These are phyloP conservation scores for Ochromonadaceae sp. DNA, from an alignment of 352 stramenopile species.

Conservation along the genomic window DNA sequence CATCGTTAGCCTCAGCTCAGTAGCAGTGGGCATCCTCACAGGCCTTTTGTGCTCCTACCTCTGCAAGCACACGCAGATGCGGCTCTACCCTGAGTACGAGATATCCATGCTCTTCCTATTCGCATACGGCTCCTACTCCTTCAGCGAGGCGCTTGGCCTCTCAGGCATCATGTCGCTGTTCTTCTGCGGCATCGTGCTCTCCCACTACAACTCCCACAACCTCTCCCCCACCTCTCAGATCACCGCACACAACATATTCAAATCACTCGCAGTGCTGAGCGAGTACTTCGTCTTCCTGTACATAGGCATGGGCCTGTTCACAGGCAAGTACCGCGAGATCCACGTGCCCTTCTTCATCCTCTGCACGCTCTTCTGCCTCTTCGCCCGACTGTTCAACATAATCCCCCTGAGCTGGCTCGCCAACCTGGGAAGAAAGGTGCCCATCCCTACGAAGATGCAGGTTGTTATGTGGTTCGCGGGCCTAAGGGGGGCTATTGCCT, in stretches of 20 bases:
- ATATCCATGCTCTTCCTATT: slow-evolving; percentile 66
- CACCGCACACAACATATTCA: slow-evolving; percentile 64
- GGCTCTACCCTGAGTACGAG: slow-evolving; percentile 60
- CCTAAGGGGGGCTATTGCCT: slow-evolving; percentile 60
- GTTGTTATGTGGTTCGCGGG: slow-evolving; percentile 68
- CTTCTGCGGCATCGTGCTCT: slow-evolving; percentile 60
- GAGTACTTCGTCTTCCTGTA: slow-evolving; percentile 74
- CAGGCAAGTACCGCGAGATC: slow-evolving; percentile 40
- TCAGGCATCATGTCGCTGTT: slow-evolving; percentile 71
- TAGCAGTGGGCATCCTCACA: slow-evolving; percentile 48
- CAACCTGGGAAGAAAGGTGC: slow-evolving; percentile 41
- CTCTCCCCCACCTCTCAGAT: slow-evolving; percentile 46
- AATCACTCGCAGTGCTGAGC: slow-evolving; percentile 48
- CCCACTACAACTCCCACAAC: slow-evolving; percentile 75
- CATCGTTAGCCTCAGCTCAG: slow-evolving; percentile 52
- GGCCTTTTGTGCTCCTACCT: slow-evolving; percentile 53
- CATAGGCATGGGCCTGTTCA: slow-evolving; percentile 63
- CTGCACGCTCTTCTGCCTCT: slow-evolving; percentile 53
- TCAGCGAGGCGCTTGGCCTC: slow-evolving; percentile 51
- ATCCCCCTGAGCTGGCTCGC: slow-evolving; percentile 61
- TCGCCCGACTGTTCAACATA: slow-evolving; percentile 73
- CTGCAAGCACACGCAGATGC: slow-evolving; percentile 56
- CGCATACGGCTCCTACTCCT: slow-evolving; percentile 60
- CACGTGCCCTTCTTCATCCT: slow-evolving; percentile 33
- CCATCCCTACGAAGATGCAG: slow-evolving; percentile 65